Percentiles rank a stretch among this genome's conserved stretches.
These are phyloP conservation scores for Myxozyma neotropica DNA, from an alignment of 805 yeast genomes.

Conservation along the genomic window DNA sequence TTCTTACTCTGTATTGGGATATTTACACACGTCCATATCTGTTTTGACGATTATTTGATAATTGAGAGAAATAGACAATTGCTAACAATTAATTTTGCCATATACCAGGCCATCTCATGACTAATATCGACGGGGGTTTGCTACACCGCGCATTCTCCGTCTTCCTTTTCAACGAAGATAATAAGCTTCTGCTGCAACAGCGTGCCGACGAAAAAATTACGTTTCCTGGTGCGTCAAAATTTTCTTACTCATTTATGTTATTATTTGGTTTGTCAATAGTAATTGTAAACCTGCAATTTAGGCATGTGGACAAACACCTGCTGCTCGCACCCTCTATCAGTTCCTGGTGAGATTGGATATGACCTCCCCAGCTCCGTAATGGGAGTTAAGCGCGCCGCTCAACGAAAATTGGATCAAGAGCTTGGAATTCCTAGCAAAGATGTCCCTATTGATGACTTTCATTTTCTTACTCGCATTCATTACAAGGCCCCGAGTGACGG, in stretches of 20 bases:
- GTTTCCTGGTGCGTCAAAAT: conserved; percentile 57
- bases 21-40: too few relatives aligned
- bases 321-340: conserved; percentile 95
- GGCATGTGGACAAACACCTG: conserved; percentile 98
- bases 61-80: not conserved
- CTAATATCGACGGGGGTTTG: conserved; percentile 80
- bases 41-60: not conserved
- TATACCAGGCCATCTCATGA: conserved; percentile 65
- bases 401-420: conserved; percentile 89
- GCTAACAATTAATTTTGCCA: not conserved
- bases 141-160: conserved; percentile 96
- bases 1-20: too few relatives aligned
- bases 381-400: conserved; percentile 88
- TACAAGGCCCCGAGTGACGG: conserved; percentile 80
- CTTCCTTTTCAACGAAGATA: conserved; percentile 80
- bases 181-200: conserved; percentile 83
- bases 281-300: too few relatives aligned
- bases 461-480: conserved; percentile 90
- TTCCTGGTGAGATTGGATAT: conserved; percentile 75
- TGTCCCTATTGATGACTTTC: conserved; percentile 66
- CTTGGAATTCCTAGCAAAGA: conserved; percentile 65
- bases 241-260: not conserved
- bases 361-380: conserved; percentile 60
- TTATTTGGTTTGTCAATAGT: not conserved
- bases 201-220: conserved; percentile 97